These are phyloP conservation scores for Cladosporium sp. DNA, from an alignment of 2,329 filamentous ascomycete species.

Conservation along the genomic window DNA sequence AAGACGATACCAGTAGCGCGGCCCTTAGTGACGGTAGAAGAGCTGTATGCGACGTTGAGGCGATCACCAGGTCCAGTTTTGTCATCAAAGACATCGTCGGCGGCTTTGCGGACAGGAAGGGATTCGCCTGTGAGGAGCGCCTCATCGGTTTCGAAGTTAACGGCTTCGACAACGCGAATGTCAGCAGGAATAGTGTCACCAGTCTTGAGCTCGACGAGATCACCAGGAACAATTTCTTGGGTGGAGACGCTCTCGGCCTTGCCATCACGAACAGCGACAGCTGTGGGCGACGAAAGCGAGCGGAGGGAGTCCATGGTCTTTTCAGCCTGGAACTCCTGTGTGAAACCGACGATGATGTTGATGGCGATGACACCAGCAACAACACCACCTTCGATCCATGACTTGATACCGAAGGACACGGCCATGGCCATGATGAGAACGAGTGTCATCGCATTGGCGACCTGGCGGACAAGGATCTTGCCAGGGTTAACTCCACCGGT, in stretches of 20 bases:
- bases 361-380: conserved; percentile 43
- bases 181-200: conserved; percentile 50
- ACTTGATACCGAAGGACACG: conserved; percentile 44
- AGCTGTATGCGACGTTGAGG: conserved; percentile 67
- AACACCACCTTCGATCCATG: conserved; percentile 47
- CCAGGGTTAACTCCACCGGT: conserved; percentile 64
- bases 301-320: conserved; percentile 49
- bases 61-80: conserved; percentile 64
- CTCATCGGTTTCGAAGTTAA: conserved; percentile 69
- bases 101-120: conserved; percentile 62
- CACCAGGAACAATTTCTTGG: conserved; percentile 44
- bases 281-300: conserved; percentile 45
- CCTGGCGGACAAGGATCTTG: conserved; percentile 68
- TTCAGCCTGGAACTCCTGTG: conserved; percentile 45
- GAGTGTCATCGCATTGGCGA: conserved; percentile 74
- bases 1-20: conserved; percentile 66
- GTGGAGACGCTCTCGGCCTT: conserved; percentile 39
- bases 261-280: conserved; percentile 44
- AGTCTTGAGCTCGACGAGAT: conserved; percentile 44
- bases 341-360: conserved; percentile 45
- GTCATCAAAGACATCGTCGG: conserved; percentile 49
- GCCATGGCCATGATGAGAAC: conserved; percentile 50
- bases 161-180: conserved; percentile 36
- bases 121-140: conserved; percentile 72
- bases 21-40: conserved; percentile 67